Evolutionary conservation across 352 stramenopile genomes (phyloP).

Genomic region (Paralagenidium karlingii): DNA sequence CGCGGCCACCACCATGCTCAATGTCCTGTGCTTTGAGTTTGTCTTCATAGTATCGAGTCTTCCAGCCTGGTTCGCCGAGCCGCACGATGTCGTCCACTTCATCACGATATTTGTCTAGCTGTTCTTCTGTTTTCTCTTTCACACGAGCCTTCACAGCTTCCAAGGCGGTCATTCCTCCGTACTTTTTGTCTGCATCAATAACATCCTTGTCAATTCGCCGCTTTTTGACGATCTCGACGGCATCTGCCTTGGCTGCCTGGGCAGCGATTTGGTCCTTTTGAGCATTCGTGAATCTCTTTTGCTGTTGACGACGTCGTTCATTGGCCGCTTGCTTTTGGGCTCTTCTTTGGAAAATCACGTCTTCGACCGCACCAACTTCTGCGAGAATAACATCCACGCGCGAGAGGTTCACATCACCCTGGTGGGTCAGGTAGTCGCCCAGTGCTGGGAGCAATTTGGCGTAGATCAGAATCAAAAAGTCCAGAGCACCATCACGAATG

Average conservation of each 20-base stretch:
- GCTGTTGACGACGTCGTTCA: slow-evolving; percentile 49
- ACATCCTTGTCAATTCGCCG: slow-evolving; percentile 44
- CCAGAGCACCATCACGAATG: slow-evolving; percentile 96
- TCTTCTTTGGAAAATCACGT: slow-evolving; percentile 88
- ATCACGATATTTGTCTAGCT: slow-evolving; percentile 71
- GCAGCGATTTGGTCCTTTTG: slow-evolving; percentile 63
- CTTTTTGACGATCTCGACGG: slow-evolving; percentile 73
- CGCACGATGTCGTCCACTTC: slow-evolving; percentile 89
- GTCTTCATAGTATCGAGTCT: slow-evolving; percentile 86
- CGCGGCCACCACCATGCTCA: slow-evolving; percentile 70
- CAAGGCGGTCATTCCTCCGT: slow-evolving; percentile 39
- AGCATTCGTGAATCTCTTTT: slow-evolving; percentile 36
- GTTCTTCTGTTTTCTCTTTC: slow-evolving; percentile 59
- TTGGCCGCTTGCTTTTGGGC: slow-evolving; percentile 78
- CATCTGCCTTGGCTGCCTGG: slow-evolving; percentile 40
- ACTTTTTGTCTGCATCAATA: slow-evolving; percentile 61
- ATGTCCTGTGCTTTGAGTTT: slow-evolving; percentile 82
- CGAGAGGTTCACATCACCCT: slow-evolving; percentile 89
- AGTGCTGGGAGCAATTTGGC: slow-evolving; percentile 69
- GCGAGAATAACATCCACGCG: slow-evolving; percentile 94
- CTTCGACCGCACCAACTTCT: slow-evolving; percentile 94
- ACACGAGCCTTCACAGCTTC: slow-evolving; percentile 73
- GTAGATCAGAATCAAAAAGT: slow-evolving; percentile 98
- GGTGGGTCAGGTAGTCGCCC: slow-evolving; percentile 93
- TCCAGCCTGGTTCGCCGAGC: slow-evolving; percentile 95